These are phyloP conservation scores for Pharus latifolius DNA, from an alignment of 176 grass and related monocot species.

Conservation along the genomic window DNA sequence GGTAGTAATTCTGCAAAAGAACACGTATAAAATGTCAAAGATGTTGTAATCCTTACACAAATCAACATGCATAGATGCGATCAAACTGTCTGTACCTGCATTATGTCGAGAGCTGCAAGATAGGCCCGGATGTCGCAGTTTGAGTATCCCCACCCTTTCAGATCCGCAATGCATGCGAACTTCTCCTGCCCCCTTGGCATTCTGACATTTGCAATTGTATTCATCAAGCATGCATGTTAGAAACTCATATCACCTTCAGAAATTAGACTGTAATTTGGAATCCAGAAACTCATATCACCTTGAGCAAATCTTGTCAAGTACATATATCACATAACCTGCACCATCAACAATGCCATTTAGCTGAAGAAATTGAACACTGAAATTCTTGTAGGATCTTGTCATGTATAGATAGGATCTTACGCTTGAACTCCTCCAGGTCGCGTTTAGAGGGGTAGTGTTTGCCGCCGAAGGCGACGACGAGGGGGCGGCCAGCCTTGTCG, in stretches of 20 bases:
- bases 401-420: constrained; percentile 28
- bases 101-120: constrained; percentile 61
- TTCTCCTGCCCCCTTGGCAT: constrained; percentile 46
- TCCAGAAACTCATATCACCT: constrained; percentile 5
- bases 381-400: too few relatives aligned
- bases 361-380: too few relatives aligned
- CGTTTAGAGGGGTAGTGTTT: constrained; percentile 30
- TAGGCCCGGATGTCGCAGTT: constrained; percentile 59
- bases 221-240: too few relatives aligned
- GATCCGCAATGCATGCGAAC: constrained; percentile 48
- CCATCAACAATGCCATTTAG: too few relatives aligned
- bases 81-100: constrained; percentile 32
- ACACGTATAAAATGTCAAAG: background rate
- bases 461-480: constrained; percentile 29
- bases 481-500: constrained; percentile 34
- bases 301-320: constrained; percentile 35
- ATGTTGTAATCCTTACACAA: background rate
- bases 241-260: too few relatives aligned
- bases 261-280: background rate
- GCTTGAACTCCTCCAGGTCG: constrained; percentile 55
- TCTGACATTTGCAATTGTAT: constrained; percentile 17
- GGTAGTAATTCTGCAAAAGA: constrained; percentile 55
- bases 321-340: constrained; percentile 27
- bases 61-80: background rate
- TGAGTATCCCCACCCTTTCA: constrained; percentile 58